Evolutionary conservation across 306 rosid genomes (phyloP).

Genomic region (Carpinus viminea): DNA sequence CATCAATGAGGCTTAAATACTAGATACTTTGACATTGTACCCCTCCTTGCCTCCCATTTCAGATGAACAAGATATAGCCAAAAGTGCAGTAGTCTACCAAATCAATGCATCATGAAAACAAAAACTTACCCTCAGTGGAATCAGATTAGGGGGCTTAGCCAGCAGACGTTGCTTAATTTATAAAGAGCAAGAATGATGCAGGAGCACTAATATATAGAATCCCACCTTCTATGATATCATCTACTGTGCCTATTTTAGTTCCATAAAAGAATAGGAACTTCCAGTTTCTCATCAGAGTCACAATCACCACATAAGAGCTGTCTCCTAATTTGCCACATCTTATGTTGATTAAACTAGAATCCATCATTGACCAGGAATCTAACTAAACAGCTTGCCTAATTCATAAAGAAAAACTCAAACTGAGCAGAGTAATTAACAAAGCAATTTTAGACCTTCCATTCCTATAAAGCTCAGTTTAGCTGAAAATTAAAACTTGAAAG

Average conservation of each 20-base stretch:
- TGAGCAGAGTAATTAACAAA: not conserved
- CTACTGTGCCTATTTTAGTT: not conserved
- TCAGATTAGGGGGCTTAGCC: not conserved
- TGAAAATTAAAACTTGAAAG: not conserved
- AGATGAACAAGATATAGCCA: not conserved
- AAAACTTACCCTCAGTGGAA: not conserved
- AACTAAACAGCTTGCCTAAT: not conserved
- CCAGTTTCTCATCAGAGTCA: not conserved
- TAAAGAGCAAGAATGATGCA: not conserved
- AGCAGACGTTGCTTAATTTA: not conserved
- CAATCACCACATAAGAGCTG: not conserved
- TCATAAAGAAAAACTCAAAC: not conserved
- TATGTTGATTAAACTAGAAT: not conserved
- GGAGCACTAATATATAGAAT: not conserved
- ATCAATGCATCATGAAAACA: not conserved
- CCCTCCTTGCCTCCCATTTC: not conserved
- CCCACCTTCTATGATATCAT: not conserved
- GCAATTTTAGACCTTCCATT: constrained; percentile 10
- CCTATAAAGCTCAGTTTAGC: not conserved
- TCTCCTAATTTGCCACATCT: not conserved
- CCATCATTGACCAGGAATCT: not conserved
- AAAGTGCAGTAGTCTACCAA: not conserved
- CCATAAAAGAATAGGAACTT: not conserved
- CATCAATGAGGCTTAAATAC: not conserved
- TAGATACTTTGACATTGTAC: not conserved